phyloP scores from a whole-genome alignment of 305 asterid species.

The Petunia hybrid region DNA sequence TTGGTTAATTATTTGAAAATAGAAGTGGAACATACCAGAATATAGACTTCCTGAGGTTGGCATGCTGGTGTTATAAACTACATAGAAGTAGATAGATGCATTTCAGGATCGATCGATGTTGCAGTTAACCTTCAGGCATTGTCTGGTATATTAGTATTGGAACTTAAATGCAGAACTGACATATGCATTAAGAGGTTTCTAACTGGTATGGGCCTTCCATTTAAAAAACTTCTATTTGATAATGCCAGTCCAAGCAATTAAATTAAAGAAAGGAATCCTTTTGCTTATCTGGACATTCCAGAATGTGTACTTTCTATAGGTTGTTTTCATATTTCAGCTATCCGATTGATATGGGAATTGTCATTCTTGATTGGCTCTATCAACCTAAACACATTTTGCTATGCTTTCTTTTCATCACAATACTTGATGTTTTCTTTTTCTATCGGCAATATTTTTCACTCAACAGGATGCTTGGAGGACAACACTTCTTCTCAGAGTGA shows the following conservation, averaged over 20 bases:
- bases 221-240: neutral
- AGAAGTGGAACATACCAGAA: too few species aligned
- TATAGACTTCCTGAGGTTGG: neutral
- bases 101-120: conserved; percentile 16
- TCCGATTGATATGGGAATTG: neutral
- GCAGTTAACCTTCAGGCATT: conserved; percentile 7
- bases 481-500: conserved; percentile 78
- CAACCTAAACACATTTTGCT: neutral
- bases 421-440: neutral
- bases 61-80: neutral
- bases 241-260: neutral
- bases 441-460: neutral
- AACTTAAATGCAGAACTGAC: neutral
- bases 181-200: too few species aligned
- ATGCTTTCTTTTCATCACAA: neutral
- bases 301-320: neutral
- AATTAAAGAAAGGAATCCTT: neutral
- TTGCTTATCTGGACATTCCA: conserved; percentile 2
- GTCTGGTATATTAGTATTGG: neutral
- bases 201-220: neutral
- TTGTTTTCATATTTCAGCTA: neutral
- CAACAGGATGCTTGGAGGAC: conserved; percentile 62
- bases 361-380: neutral
- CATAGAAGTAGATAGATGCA: conserved; percentile 6
- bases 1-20: too few species aligned